phyloP scores from a whole-genome alignment of 2,329 filamentous ascomycete species.

The Phyllosticta ampelicida region DNA sequence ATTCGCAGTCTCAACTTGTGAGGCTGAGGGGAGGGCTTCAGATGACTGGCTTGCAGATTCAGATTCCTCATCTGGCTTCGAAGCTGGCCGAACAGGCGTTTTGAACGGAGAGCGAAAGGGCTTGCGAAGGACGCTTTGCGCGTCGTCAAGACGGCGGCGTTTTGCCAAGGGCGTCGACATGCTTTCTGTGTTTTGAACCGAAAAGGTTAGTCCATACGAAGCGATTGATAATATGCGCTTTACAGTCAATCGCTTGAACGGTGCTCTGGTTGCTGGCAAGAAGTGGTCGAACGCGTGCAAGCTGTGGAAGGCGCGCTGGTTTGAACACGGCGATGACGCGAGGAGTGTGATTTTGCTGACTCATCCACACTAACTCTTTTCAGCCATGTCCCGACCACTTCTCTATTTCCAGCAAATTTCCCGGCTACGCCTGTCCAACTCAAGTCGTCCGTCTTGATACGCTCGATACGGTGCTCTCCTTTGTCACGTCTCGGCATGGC shows the following conservation, averaged over 20 bases:
- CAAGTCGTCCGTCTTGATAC: not conserved
- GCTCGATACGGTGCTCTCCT: not conserved
- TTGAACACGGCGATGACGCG: not conserved
- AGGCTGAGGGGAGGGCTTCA: not conserved
- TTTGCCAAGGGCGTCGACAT: constrained; percentile 47
- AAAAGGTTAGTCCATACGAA: not conserved
- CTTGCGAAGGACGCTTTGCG: constrained; percentile 50
- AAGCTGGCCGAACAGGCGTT: constrained; percentile 20
- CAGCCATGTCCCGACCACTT: not conserved
- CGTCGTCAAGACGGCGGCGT: constrained; percentile 51
- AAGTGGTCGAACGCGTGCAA: not conserved
- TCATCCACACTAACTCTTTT: not conserved
- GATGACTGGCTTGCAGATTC: not conserved
- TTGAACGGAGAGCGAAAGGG: constrained; percentile 64
- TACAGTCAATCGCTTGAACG: not conserved
- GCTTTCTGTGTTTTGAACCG: constrained; percentile 4
- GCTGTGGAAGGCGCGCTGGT: not conserved
- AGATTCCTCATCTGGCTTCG: not conserved
- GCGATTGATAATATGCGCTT: not conserved
- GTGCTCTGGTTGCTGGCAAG: not conserved
- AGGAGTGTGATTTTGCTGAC: not conserved
- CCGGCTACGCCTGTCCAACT: not conserved
- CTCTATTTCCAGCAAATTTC: not conserved
- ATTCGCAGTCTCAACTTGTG: not conserved
- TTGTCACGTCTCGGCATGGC: not conserved